Evolutionary conservation across 83 land plant genomes (phyloP), one percentile per base, ranked within the genome.

Genomic region (Thuja plicata): DNA sequence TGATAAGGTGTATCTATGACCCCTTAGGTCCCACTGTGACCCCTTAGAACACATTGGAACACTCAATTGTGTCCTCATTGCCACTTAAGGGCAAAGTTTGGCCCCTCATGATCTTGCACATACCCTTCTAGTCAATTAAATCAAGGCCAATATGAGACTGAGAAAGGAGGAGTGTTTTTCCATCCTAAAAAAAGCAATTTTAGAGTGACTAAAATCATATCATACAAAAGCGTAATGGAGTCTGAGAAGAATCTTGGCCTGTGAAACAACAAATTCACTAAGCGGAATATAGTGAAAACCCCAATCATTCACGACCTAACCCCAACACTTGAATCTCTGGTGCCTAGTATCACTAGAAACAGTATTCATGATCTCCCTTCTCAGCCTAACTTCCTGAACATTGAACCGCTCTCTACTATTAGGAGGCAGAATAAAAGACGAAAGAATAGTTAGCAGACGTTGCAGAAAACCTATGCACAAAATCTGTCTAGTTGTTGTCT

Each of bases 201-300:
- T 90, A 84, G 46, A 84, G 37, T 57, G 91, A 13, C 54, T 93
- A 8, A 98, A 91, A 88, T 92, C 95, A 86, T 97, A 98, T 35
- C 99, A 99, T 62, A 96, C 97, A 8, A 97, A 95, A 16, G 99
- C 97, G 86, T 98, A 97, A 50, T 95, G 97, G 8, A 98, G 94
- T 85, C 97, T 88, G 30, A 98, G 94, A 0, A 98, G 96, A 17
- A 96, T 93, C 93, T 92, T 93, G 24, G 99, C 99, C 90, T 98
- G 99, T 0, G 97, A 94, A 3, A 97, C 77, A 0, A 97, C 94
- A 79, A 94, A 97, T 0, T 90, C 91, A 91, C 99, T 97, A 48
- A 95, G 88, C 15, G 95, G 95, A 2, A 92, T 81, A 19, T 84
- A 85, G 40, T 85, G 40, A 86, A 97, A 98, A 24, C 99, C 93